Conservation (phyloP, 2,329 filamentous ascomycete species). For the Purpureocillium takamizusanense region DNA sequence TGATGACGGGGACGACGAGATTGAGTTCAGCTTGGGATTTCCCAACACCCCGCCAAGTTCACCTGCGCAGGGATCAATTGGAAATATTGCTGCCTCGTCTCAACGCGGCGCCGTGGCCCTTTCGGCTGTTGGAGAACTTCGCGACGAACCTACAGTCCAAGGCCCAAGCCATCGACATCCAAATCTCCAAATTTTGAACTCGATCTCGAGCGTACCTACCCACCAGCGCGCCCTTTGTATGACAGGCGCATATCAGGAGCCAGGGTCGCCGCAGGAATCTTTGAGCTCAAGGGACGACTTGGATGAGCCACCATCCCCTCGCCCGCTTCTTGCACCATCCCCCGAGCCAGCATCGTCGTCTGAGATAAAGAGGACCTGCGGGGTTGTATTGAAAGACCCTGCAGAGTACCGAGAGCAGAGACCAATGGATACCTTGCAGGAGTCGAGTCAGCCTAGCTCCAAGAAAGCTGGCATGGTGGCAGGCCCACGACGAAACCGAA, state of each 20-base stretch:
- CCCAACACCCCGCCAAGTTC: not conserved
- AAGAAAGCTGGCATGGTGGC: constrained; percentile 1
- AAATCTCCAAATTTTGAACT: constrained; percentile 1
- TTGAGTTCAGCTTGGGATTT: not conserved
- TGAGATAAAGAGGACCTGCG: not conserved
- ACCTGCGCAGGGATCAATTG: constrained; percentile 1
- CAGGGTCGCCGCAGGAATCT: not conserved
- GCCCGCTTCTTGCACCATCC: constrained; percentile 1
- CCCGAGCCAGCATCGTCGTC: constrained; percentile 1
- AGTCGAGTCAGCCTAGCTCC: not conserved
- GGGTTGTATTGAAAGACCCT: not conserved
- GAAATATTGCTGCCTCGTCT: constrained; percentile 1
- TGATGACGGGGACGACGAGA: not conserved
- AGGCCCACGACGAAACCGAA: not conserved
- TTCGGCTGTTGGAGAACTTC: not conserved
- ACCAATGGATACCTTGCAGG: not conserved
- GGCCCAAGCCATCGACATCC: not conserved
- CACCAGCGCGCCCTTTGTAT: not conserved
- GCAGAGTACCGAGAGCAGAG: not conserved
- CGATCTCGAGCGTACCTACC: not conserved
- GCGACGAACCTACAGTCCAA: not conserved
- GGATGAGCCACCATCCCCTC: constrained; percentile 1
- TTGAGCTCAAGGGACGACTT: constrained; percentile 1
- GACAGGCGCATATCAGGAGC: not conserved
- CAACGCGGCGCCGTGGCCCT: not conserved